A percentile compares a stretch with the other conserved stretches of the same genome.
phyloP scores from a whole-genome alignment of 2,329 filamentous ascomycete genomes.

The Boeremia exigua region DNA sequence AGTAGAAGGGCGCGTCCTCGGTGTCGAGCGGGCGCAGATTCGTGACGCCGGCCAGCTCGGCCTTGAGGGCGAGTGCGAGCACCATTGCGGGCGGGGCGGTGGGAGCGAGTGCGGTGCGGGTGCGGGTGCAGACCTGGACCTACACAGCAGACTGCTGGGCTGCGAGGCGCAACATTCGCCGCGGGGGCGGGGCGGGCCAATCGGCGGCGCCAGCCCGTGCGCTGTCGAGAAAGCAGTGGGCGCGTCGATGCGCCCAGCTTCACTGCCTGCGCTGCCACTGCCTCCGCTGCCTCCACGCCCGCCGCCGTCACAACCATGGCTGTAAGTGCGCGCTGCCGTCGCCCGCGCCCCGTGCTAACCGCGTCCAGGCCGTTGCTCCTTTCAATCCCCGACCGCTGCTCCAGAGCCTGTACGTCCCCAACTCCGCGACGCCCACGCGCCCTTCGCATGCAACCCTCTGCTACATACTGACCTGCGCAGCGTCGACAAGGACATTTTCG shows the following conservation, averaged over 20 bases:
- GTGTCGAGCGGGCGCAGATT: conserved; percentile 86
- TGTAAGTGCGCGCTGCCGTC: conserved; percentile 28
- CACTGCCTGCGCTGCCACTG: neutral
- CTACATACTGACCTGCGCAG: conserved; percentile 51
- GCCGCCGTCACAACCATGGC: conserved; percentile 44
- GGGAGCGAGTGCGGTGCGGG: neutral
- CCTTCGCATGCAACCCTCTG: neutral
- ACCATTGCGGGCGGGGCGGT: conserved; percentile 27
- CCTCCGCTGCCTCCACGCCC: neutral
- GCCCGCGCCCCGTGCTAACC: conserved; percentile 22
- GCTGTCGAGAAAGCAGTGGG: conserved; percentile 17
- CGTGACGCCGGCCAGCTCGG: conserved; percentile 69
- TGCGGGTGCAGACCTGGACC: neutral
- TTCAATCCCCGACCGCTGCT: conserved; percentile 97
- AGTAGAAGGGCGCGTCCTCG: conserved; percentile 84
- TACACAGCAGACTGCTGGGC: neutral
- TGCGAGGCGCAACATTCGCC: neutral
- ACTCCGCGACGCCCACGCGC: neutral
- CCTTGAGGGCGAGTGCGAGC: conserved; percentile 48
- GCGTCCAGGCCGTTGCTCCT: conserved; percentile 67
- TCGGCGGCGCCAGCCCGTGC: neutral
- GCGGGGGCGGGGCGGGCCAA: conserved; percentile 12
- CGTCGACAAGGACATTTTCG: conserved; percentile 87
- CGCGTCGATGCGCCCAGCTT: conserved; percentile 7
- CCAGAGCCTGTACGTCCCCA: conserved; percentile 75